Base-by-base conservation (phyloP, 2,329 filamentous ascomycete species). In the Calycina herbarum region DNA sequence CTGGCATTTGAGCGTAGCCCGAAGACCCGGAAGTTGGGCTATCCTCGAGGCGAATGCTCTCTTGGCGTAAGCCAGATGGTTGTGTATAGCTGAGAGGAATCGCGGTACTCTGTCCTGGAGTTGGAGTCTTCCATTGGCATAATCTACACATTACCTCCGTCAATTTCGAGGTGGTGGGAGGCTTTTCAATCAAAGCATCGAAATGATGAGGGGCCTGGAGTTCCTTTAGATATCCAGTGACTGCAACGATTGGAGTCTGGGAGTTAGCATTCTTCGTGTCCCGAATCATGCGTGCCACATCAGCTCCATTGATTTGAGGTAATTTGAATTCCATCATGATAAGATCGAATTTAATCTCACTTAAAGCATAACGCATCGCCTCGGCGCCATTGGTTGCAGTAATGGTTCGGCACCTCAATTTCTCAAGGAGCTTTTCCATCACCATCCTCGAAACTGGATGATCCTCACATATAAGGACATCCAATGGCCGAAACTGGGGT, bases 291-390 rank as follows among this genome's bases (percentile, higher is more conserved):
- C 95, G 90, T 61, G 95, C 94, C 64, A 99, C 92, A 76, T 99
- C 95, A 13, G 93, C 91, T 29, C 95, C 95, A 73, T 93, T 98
- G 74, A 98, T 93, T 75, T 96, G 93, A 10, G 95, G 94, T 57
- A 99, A 82, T 76, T 94, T 96, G 80, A 93, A 97, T 78, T 99
- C 95, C 78, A 97, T 94, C 82, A 99, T 95, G 76, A 99, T 97
- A 73, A 97, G 93, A 78, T 99, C 95, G 75, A 98, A 99, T 75
- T 98, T 96, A 76, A 99, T 94, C 76, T 98, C 94, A 74, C 94
- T 94, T 83, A 96, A 92, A 33, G 95, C 93, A 78, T 95, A 97
- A 27, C 94, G 88, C 73, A 97, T 90, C 11, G 94, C 95, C 75
- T 99, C 95, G 0, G 92, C 89, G 0, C 95, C 95, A 72, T 94